Conservation (phyloP, 352 stramenopile genomes). For the Phytophthora megakarya region DNA sequence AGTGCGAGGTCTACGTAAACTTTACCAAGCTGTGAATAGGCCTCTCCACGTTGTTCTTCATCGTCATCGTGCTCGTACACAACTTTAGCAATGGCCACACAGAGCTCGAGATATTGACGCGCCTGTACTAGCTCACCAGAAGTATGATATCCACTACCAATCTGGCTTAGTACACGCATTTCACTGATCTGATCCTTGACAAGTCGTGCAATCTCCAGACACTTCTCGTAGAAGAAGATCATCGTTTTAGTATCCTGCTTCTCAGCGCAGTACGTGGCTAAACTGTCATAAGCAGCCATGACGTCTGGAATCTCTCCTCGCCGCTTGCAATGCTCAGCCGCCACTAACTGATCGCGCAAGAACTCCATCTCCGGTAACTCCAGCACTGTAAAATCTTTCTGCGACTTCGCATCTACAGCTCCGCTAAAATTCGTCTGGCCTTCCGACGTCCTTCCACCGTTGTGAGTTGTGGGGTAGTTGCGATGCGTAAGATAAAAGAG, state of each 20-base stretch:
- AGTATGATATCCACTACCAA: conserved; percentile 82
- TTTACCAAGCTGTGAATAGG: conserved; percentile 69
- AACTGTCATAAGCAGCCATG: conserved; percentile 83
- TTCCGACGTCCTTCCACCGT: conserved; percentile 4
- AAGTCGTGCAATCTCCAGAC: conserved; percentile 88
- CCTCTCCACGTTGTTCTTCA: conserved; percentile 51
- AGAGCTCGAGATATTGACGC: conserved; percentile 80
- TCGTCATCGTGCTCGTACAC: conserved; percentile 78
- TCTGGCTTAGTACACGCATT: conserved; percentile 84
- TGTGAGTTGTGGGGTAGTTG: conserved; percentile 37
- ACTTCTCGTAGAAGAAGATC: conserved; percentile 95
- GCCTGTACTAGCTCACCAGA: conserved; percentile 77
- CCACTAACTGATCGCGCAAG: conserved; percentile 86
- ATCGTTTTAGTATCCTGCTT: conserved; percentile 88
- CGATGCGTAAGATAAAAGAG: conserved; percentile 94
- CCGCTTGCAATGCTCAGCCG: conserved; percentile 88
- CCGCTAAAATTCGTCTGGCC: background rate
- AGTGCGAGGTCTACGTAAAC: conserved; percentile 77
- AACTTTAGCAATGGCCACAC: conserved; percentile 73
- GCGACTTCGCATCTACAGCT: conserved; percentile 1
- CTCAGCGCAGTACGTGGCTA: conserved; percentile 75
- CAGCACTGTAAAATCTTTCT: conserved; percentile 15
- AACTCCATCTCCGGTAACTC: conserved; percentile 82
- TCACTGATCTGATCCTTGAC: conserved; percentile 87
- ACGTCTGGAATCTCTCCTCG: conserved; percentile 86